Percentiles rank a stretch among this genome's conserved stretches.
phyloP scores from a whole-genome alignment of 1,284 basidiomycete species.

The Taiwanofungus camphoratus region DNA sequence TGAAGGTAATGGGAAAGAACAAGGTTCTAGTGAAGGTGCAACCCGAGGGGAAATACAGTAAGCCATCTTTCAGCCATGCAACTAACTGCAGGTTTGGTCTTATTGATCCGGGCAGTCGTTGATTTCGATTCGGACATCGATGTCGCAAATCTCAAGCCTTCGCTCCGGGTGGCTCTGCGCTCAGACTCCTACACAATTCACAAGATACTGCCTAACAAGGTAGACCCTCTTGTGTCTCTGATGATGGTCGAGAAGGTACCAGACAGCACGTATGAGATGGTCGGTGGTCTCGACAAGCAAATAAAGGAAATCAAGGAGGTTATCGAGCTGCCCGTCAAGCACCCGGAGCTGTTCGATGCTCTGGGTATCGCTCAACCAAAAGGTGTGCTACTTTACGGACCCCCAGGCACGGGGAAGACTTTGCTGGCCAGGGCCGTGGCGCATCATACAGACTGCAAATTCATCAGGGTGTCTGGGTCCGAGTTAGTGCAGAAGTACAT shows the following conservation, averaged over 20 bases:
- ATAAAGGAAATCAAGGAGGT: conserved; percentile 99
- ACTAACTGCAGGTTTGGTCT: not conserved
- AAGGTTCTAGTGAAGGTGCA: conserved; percentile 98
- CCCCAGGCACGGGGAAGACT: conserved; percentile 97
- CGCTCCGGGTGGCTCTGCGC: conserved; percentile 90
- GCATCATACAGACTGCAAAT: conserved; percentile 97
- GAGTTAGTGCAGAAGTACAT: conserved; percentile 99
- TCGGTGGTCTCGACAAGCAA: conserved; percentile 96
- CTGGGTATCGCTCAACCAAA: conserved; percentile 98
- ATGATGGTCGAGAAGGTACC: conserved; percentile 99
- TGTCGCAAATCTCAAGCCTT: conserved; percentile 74
- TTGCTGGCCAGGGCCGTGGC: conserved; percentile 91
- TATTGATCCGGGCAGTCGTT: no score
- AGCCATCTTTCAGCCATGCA: conserved; percentile 23
- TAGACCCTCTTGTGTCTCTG: conserved; percentile 90
- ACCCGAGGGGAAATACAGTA: conserved; percentile 98
- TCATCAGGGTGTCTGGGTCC: conserved; percentile 93
- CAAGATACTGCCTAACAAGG: conserved; percentile 92
- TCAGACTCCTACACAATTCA: conserved; percentile 95
- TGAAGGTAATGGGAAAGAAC: conserved; percentile 99
- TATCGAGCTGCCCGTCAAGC: conserved; percentile 97
- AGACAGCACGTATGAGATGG: conserved; percentile 99
- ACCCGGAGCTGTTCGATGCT: conserved; percentile 95
- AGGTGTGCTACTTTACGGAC: conserved; percentile 93
- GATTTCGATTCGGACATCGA: conserved; percentile 92